phyloP scores from a whole-genome alignment of 208 protist species.

The Acanthamoeba triangularis region DNA sequence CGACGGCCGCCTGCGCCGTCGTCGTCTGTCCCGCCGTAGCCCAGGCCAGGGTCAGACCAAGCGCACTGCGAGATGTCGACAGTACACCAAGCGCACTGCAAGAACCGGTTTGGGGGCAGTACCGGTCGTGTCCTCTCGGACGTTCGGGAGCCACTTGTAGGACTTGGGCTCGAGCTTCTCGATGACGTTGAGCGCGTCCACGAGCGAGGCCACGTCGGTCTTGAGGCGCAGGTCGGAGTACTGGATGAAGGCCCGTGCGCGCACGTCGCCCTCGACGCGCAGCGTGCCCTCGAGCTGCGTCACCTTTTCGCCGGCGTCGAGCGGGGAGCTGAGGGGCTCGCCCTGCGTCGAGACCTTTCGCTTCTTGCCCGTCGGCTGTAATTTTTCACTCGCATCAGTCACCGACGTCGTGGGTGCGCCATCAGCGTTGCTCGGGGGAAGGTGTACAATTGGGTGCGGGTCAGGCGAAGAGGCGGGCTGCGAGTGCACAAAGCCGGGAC shows the following conservation, averaged over 20 bases:
- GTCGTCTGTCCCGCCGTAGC: not conserved
- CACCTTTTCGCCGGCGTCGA: not conserved
- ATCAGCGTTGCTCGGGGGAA: not conserved
- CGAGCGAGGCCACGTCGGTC: conserved; percentile 56
- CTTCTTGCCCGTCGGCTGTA: not conserved
- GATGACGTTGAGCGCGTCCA: conserved; percentile 68
- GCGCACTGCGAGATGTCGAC: too few relatives aligned
- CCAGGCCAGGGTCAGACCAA: too few relatives aligned
- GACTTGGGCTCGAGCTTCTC: conserved; percentile 66
- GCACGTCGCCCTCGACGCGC: conserved; percentile 68
- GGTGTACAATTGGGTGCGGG: not conserved
- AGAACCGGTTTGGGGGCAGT: not conserved
- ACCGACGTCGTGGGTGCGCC: too few relatives aligned
- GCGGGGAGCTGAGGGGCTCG: not conserved
- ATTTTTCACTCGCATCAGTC: too few relatives aligned
- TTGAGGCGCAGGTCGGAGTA: conserved; percentile 72
- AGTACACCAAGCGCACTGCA: too few relatives aligned
- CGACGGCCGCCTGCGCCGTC: not conserved
- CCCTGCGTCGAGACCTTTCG: conserved; percentile 1
- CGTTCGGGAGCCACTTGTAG: conserved; percentile 49
- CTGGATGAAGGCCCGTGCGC: conserved; percentile 67
- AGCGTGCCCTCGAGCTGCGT: conserved; percentile 41
- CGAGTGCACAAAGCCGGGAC: not conserved
- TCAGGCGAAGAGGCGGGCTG: not conserved
- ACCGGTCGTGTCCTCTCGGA: not conserved